Conservation (phyloP, 208 protist genomes). For the Leishmania aethiopica region DNA sequence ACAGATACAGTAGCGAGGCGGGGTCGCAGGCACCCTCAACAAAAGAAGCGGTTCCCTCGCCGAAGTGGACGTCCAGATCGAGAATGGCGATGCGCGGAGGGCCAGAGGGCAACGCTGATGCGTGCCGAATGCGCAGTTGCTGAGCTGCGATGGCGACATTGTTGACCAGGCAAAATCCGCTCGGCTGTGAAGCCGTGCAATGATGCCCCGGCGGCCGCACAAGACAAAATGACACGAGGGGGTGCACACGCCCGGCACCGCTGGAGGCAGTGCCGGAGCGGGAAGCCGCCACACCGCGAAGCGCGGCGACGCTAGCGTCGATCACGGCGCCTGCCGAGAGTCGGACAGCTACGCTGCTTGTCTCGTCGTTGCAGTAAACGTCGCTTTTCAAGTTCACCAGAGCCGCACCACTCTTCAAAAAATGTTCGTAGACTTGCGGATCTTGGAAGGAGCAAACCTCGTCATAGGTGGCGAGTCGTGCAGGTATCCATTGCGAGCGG, state of each 20-base stretch:
- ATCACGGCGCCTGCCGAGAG: constrained; percentile 70
- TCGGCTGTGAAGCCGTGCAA: constrained; percentile 54
- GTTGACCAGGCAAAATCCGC: constrained; percentile 92
- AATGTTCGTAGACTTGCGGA: constrained; percentile 40
- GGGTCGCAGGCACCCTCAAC: constrained; percentile 57
- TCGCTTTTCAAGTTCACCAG: constrained; percentile 60
- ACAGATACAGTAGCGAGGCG: constrained; percentile 74
- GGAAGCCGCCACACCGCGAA: constrained; percentile 17
- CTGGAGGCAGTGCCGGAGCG: background rate
- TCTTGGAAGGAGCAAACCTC: constrained; percentile 75
- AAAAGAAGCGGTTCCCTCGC: constrained; percentile 91
- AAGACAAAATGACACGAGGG: constrained; percentile 76
- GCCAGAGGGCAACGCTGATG: constrained; percentile 4
- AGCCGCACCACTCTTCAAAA: constrained; percentile 49
- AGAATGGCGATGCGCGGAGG: constrained; percentile 73
- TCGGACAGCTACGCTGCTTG: constrained; percentile 57
- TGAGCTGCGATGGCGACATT: constrained; percentile 83
- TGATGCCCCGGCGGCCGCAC: constrained; percentile 93
- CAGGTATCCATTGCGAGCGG: constrained; percentile 40
- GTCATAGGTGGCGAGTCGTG: constrained; percentile 58
- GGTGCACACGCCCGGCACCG: background rate
- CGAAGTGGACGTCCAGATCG: constrained; percentile 94
- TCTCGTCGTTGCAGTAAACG: constrained; percentile 77
- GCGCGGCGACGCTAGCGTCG: constrained; percentile 49
- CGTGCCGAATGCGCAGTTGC: constrained; percentile 37